Evolutionary conservation across 2,329 filamentous ascomycete species (phyloP).

Genomic region (Sphaerostilbella broomeana): DNA sequence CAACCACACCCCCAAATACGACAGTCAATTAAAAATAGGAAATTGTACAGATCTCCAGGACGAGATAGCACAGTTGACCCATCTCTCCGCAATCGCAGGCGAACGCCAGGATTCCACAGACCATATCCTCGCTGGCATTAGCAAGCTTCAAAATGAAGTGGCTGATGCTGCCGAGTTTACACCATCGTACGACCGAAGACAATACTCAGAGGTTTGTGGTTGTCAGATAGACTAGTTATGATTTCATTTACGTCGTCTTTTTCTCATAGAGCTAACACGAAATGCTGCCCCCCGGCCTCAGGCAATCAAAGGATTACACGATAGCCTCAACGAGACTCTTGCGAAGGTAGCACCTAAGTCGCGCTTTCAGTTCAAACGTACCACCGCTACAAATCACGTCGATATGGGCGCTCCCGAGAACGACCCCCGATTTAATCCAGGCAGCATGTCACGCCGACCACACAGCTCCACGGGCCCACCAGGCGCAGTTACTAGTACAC

Average conservation of each 20-base stretch:
- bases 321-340: slow-evolving; percentile 67
- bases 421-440: slow-evolving; percentile 37
- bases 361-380: slow-evolving; percentile 71
- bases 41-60: slow-evolving; percentile 61
- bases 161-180: slow-evolving; percentile 76
- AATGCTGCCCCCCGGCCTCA: too few relatives aligned
- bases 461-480: slow-evolving; percentile 16
- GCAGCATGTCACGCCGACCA: slow-evolving; percentile 26
- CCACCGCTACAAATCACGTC: slow-evolving; percentile 27
- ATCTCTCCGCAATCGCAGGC: slow-evolving; percentile 55
- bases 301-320: slow-evolving; percentile 73
- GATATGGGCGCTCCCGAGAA: slow-evolving; percentile 37
- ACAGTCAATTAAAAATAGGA: neutral
- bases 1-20: neutral
- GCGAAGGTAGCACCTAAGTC: slow-evolving; percentile 64
- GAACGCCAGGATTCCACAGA: slow-evolving; percentile 78
- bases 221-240: neutral
- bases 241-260: too few relatives aligned
- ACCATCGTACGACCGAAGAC: slow-evolving; percentile 82
- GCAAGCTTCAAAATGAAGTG: slow-evolving; percentile 74
- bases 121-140: slow-evolving; percentile 71
- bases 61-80: slow-evolving; percentile 62
- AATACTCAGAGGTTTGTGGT: slow-evolving; percentile 65
- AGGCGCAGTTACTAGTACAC: slow-evolving; percentile 12
- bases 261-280: too few relatives aligned